These are phyloP conservation scores for Cadophora sp. DNA, from an alignment of 2,329 filamentous ascomycete species.

Conservation along the genomic window DNA sequence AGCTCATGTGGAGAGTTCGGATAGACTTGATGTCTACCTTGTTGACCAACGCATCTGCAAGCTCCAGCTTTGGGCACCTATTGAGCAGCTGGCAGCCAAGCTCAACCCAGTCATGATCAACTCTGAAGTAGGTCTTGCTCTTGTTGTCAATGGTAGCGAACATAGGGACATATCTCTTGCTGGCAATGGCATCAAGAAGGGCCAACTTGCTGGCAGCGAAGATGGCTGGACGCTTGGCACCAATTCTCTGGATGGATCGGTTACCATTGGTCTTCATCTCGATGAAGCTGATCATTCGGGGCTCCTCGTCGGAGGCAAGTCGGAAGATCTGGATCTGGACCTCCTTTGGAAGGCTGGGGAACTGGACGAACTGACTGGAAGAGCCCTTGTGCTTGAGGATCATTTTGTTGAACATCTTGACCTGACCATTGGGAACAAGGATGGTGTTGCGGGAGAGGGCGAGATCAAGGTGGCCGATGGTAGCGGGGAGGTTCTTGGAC, in stretches of 20 bases:
- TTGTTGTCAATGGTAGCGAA: slow-evolving; percentile 4
- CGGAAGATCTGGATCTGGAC: slow-evolving; percentile 23
- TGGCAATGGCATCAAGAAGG: slow-evolving; percentile 5
- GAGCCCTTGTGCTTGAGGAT: slow-evolving; percentile 1
- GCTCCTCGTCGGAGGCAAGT: neutral
- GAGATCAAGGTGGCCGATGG: neutral
- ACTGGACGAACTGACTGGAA: slow-evolving; percentile 18
- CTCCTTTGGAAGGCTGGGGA: slow-evolving; percentile 26
- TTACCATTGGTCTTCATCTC: slow-evolving; percentile 1
- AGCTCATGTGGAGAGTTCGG: neutral
- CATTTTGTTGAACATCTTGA: slow-evolving; percentile 1
- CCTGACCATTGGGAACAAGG: slow-evolving; percentile 12
- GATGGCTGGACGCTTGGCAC: neutral
- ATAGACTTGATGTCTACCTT: neutral
- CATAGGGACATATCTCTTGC: slow-evolving; percentile 1
- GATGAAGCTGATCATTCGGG: slow-evolving; percentile 5
- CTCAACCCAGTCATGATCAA: neutral
- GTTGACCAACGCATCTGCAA: slow-evolving; percentile 10
- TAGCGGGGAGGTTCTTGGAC: slow-evolving; percentile 9
- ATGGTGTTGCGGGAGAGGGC: neutral
- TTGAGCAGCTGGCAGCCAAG: neutral
- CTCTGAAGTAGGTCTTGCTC: neutral
- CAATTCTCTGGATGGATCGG: neutral
- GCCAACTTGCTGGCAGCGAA: slow-evolving; percentile 1
- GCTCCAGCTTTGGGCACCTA: neutral